Evolutionary conservation across 306 rosid genomes (phyloP), one percentile per base, ranked within the genome.

Genomic region (Vachellia pachyceras): DNA sequence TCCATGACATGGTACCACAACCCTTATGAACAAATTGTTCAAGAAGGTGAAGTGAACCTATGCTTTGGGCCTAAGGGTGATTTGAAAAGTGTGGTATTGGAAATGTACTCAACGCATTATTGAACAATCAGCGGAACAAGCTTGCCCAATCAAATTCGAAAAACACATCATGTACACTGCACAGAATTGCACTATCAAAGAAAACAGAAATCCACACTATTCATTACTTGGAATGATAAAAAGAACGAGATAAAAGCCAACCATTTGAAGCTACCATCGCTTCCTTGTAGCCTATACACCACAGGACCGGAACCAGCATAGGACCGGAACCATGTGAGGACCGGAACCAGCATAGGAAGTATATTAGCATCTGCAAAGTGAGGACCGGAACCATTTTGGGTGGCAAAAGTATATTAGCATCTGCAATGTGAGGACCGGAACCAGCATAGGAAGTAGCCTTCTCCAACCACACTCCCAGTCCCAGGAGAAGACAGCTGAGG

Each of bases 181-280:
- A 7, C 23, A 17, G 23, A 1, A 18, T 52, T 18, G 58, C 1
- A 52, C 58, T 52, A 54, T 39, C 39, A 18, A 46, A 22, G 40
- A 35, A 74, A 74, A 55, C 3, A 74, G 33, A 18, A 73, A 10
- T 12, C 45, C 67, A 54, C 36, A 7, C 3, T 14, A 73, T 36
- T 60, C 37, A 55, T 39, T 22, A 22, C 25, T 57, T 40, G 3
- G 9, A 57, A 10, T 52, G 54, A 65, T 8, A 17, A 46, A 22
- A 22, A n/a, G 10, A 39, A n/a, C 23, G 46, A 33, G 41, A 44
- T 7, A 7, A 68, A 66, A 36, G 39, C 58, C 11, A 68, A 92
- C 97, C 99, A 95, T 85, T 91, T 83, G 93, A 95, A 95, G 94
- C 98, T 93, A 49, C 98, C 99, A 50, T 89, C 98, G 25, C 95